Evolutionary conservation across 768 basidiomycete genomes (phyloP).

Genomic region (Boletus rubropictus): DNA sequence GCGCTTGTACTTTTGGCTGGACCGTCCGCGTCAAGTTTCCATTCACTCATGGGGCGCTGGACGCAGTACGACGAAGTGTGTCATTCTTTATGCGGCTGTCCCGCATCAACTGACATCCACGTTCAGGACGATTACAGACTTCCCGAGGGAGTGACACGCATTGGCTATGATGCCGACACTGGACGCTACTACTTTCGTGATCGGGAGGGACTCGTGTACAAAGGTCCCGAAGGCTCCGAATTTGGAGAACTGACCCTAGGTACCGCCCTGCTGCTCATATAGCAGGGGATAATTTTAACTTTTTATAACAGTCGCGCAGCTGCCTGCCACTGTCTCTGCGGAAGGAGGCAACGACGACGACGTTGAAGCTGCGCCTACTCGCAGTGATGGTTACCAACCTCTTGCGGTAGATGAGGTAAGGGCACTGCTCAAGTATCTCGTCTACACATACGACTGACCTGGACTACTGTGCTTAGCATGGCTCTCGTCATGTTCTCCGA

Average conservation of each 20-base stretch:
- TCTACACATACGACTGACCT: constrained; percentile 1
- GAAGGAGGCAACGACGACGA: constrained; percentile 36
- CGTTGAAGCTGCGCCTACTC: constrained; percentile 50
- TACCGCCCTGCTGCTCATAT: constrained; percentile 15
- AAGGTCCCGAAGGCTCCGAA: constrained; percentile 55
- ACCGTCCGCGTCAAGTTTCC: constrained; percentile 4
- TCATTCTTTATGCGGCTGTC: neutral
- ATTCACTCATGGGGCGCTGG: constrained; percentile 32
- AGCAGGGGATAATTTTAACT: neutral
- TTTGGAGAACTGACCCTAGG: constrained; percentile 48
- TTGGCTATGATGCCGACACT: constrained; percentile 73
- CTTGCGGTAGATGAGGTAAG: constrained; percentile 47
- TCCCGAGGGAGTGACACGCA: constrained; percentile 51
- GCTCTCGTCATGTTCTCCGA: constrained; percentile 29
- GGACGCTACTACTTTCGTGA: constrained; percentile 62
- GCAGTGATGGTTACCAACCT: constrained; percentile 53
- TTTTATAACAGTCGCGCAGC: constrained; percentile 24
- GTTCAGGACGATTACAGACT: constrained; percentile 47
- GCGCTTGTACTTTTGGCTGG: constrained; percentile 18
- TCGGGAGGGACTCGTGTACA: constrained; percentile 46
- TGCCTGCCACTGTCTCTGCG: constrained; percentile 23
- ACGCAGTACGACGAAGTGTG: constrained; percentile 33
- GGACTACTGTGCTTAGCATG: constrained; percentile 29
- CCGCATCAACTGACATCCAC: neutral
- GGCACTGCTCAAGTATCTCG: neutral